Evolutionary conservation across 345 rosid species (phyloP).

Genomic region (Aquilaria yunnanensis): DNA sequence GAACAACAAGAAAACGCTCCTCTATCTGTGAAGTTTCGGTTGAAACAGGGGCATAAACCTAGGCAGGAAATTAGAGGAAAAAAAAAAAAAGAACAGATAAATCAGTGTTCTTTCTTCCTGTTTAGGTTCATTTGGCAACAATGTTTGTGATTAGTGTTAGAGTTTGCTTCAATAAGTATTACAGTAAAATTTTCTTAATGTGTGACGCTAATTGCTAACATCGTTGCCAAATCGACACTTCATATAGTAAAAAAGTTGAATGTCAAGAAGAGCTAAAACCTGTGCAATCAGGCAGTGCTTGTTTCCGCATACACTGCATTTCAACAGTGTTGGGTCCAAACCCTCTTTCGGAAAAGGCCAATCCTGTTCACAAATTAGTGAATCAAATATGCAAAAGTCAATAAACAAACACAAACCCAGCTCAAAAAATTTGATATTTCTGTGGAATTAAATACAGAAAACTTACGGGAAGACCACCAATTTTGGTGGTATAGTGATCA

Average conservation of each 20-base stretch:
- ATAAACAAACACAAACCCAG: not conserved
- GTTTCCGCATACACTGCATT: constrained; percentile 52
- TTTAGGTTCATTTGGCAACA: no score
- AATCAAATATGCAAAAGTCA: not conserved
- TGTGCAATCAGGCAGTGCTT: constrained; percentile 74
- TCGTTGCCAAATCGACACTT: no score
- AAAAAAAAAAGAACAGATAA: not conserved
- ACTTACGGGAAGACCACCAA: constrained; percentile 81
- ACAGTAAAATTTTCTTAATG: no score
- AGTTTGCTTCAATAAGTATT: no score
- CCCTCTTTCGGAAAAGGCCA: constrained; percentile 56
- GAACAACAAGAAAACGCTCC: constrained; percentile 66
- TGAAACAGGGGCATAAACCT: constrained; percentile 80
- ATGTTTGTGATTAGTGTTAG: no score
- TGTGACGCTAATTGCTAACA: no score
- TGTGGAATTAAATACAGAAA: not conserved
- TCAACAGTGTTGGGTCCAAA: constrained; percentile 26
- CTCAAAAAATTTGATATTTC: not conserved
- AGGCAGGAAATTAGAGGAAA: not conserved
- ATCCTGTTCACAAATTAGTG: constrained; percentile 39
- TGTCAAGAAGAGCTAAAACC: constrained; percentile 27
- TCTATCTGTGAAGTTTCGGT: constrained; percentile 31
- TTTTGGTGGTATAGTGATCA: constrained; percentile 71
- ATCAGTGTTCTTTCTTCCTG: not conserved
- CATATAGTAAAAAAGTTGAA: no score